These are phyloP conservation scores for Sugiyamaella pinicola DNA, from an alignment of 1,139 yeast genomes.

Conservation along the genomic window DNA sequence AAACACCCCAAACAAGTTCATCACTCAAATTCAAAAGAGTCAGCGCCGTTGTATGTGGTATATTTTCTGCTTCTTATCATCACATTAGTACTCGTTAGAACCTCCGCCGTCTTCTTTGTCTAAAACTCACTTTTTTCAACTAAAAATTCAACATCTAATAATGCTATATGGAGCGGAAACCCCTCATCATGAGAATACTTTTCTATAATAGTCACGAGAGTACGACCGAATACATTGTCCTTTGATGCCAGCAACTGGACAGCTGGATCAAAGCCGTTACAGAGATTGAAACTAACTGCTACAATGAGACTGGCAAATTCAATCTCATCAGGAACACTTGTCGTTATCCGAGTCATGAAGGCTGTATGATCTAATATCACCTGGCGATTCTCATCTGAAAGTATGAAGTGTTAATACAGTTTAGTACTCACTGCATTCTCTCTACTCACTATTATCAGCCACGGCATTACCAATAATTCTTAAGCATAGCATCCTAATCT, in stretches of 20 bases:
- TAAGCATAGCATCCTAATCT: constrained; percentile 10
- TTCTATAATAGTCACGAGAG: constrained; percentile 7
- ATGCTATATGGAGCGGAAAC: constrained; percentile 12
- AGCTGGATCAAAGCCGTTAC: constrained; percentile 16
- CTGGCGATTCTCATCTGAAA: constrained; percentile 13
- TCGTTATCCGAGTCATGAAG: constrained; percentile 4
- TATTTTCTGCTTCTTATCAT: constrained; percentile 5
- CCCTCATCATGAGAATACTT: constrained; percentile 7
- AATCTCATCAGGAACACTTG: background rate
- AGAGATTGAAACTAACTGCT: constrained; percentile 19
- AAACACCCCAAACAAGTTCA: background rate
- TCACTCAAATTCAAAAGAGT: background rate
- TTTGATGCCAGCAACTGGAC: background rate
- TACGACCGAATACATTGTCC: background rate
- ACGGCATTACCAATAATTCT: constrained; percentile 31
- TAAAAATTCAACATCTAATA: constrained; percentile 13
- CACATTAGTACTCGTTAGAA: background rate
- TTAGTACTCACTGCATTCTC: background rate
- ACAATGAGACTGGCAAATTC: constrained; percentile 1
- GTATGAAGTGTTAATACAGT: background rate
- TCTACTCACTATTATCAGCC: constrained; percentile 27
- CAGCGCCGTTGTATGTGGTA: constrained; percentile 1
- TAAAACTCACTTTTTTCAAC: constrained; percentile 14
- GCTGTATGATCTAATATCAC: background rate
- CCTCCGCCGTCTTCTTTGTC: background rate